A percentile compares a stretch with the other conserved stretches of the same genome.
Conservation (phyloP, 768 basidiomycete genomes). For the Candolleomyces aberdarensis region DNA sequence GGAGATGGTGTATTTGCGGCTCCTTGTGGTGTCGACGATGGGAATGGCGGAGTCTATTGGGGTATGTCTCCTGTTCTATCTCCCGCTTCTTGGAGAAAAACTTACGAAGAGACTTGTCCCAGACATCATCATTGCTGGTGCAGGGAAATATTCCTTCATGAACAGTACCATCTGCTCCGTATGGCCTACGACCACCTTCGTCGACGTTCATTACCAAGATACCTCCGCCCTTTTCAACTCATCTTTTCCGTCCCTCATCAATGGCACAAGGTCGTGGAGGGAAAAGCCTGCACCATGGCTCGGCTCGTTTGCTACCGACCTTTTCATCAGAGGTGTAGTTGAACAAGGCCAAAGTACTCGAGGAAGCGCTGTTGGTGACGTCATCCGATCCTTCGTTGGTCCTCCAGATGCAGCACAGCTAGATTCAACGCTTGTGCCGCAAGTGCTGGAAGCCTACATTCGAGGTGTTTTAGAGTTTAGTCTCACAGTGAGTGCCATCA, state of each 20-base stretch:
- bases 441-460: conserved; percentile 14
- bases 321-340: conserved; percentile 15
- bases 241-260: conserved; percentile 17
- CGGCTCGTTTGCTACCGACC: conserved; percentile 15
- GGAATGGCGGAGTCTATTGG: conserved; percentile 11
- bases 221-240: conserved; percentile 14
- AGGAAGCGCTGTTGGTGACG: conserved; percentile 19
- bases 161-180: conserved; percentile 15
- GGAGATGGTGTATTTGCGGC: conserved; percentile 16
- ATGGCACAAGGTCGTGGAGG: conserved; percentile 9
- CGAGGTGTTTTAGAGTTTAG: conserved; percentile 20
- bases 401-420: background rate
- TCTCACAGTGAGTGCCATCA: conserved; percentile 13
- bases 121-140: conserved; percentile 17
- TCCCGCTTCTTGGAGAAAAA: background rate
- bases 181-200: conserved; percentile 12
- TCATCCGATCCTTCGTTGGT: conserved; percentile 14
- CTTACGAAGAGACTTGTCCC: background rate
- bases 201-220: conserved; percentile 16
- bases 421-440: background rate
- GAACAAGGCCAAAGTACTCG: conserved; percentile 13
- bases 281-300: conserved; percentile 13
- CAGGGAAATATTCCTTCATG: conserved; percentile 14
- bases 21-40: conserved; percentile 10
- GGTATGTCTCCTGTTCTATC: conserved; percentile 6